Base-by-base conservation (phyloP, 495 filamentous ascomycete genomes). In the Penicillium tannophilum region DNA sequence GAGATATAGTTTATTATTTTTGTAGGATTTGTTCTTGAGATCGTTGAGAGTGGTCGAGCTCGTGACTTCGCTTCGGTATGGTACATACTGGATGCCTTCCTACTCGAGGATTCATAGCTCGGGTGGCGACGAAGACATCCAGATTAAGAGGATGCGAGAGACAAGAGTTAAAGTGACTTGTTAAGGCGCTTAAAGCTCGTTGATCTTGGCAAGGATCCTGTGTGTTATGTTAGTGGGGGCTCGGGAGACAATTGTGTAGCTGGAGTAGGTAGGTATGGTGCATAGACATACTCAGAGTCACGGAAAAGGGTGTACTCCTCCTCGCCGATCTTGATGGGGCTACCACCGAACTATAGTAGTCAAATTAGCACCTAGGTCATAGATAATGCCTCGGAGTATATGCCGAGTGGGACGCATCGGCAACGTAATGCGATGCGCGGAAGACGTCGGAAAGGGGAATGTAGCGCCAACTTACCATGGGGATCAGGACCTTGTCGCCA, bases 291-390 rank as follows among this genome's bases (percentile, higher is more conserved):
- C 94, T 99, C 94, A 77, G 91, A 88, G 76, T 99, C 94, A 64
- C 93, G 83, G 87, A 95, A 99, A 56, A 99, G 88, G 59, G 88
- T 86, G 79, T 86, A 98, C 81, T 98, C 94, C 61, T 97, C 91
- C 62, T 98, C 93, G 61, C 93, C 93, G 65, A 98, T 91, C 85
- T 97, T 97, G 75, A 99, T 84, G 54, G 95, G 88, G 71, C 89
- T 92, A 56, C 94, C 94, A 74, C 94, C 94, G 71, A 89, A 99
- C 94, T 98, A 63, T 60, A 41, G 30, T 44, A n/a, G 36, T 7
- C 8, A 41, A 5, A 30, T 59, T 61, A 64, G 63, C 53, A 56
- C 53, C 11, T 51, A 51, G 26, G 17, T n/a, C 14, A 30, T 9
- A 23, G 31, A 24, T 1, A 31, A 41, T 41, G 35, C n/a, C n/a